Percentiles rank a stretch among this genome's conserved stretches.
These are phyloP conservation scores for Magnusiomyces paraingens DNA, from an alignment of 1,139 yeast species.

Conservation along the genomic window DNA sequence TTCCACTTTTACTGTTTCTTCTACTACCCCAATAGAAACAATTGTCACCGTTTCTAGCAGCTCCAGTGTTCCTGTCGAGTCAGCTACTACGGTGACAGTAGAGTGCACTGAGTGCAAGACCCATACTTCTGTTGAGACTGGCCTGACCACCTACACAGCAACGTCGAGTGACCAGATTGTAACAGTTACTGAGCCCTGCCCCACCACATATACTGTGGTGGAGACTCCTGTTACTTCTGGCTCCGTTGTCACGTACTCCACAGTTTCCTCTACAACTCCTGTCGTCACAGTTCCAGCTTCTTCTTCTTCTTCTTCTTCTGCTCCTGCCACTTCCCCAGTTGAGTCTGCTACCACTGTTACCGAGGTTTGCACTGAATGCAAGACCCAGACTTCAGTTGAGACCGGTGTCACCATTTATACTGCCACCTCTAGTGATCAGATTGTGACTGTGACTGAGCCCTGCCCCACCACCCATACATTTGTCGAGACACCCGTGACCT, in stretches of 20 bases:
- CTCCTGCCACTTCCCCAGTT: not conserved
- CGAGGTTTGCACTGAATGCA: not conserved
- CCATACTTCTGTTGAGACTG: too few relatives aligned
- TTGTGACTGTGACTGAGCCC: conserved; percentile 1
- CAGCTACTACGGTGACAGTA: not conserved
- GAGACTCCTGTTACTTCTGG: not conserved
- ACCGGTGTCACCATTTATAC: not conserved
- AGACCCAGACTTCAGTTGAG: not conserved
- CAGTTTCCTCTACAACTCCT: not conserved
- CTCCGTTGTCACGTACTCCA: not conserved
- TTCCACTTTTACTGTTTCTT: not conserved
- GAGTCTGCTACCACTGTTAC: not conserved
- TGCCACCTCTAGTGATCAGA: not conserved
- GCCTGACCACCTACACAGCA: too few relatives aligned
- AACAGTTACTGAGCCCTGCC: conserved; percentile 2
- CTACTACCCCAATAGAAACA: not conserved
- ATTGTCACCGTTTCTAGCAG: not conserved
- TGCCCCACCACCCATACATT: not conserved
- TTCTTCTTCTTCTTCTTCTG: not conserved
- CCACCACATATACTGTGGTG: not conserved
- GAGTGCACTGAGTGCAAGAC: not conserved
- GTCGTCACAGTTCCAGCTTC: not conserved
- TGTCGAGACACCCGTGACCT: not conserved
- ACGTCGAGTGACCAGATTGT: not conserved
- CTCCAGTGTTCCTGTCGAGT: not conserved